Base-by-base conservation (phyloP, 2,329 filamentous ascomycete species). In the Arthrinium phaeospermum region DNA sequence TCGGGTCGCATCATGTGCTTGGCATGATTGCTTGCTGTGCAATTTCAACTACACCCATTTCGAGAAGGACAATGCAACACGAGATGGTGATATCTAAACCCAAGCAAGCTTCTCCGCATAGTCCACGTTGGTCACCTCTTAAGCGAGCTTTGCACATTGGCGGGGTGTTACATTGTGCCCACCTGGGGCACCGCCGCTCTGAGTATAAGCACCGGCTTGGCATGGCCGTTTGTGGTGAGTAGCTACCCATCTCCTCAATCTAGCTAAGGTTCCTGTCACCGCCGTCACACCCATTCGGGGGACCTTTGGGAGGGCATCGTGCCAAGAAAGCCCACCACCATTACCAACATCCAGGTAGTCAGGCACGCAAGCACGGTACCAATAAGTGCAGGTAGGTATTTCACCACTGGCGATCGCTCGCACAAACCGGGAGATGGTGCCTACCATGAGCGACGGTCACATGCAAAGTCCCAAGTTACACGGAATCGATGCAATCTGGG, bases 101-200 rank as follows among this genome's bases (percentile, higher is more conserved):
- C 4, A 53, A 16, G 13, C 30, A 61, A 61, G 53, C 30, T 61
- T 37, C 53, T 61, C 53, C 30, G 53, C 53, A 37, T 61, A 61
- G 53, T 22, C 53, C 34, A 41, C 13, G 19, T 3, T 22, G 3
- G 14, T 22, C 57, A 6, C 34, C 34, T 10, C n/a, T 34, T 61
- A 37, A 41, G 57, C 57, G 57, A 64, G 34, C 57, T 30, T 45
- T 34, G 22, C 44, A 16, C 45, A 49, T 74, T 73, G 71, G 75
- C 75, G 76, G 75, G 75, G 75, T 76, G 76, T 77, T 77, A 74
- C 76, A 77, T 77, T 74, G 72, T 68, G 46, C 70, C 64, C 16
- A 41, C 19, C 10, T 37, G 34, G 70, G 70, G 34, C 41, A 53
- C 53, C 46, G 13, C 67, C 64, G 67, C 37, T 57, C 67, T 45